Base-by-base conservation (phyloP, 805 yeast species). In the Hanseniaspora guilliermondii region DNA sequence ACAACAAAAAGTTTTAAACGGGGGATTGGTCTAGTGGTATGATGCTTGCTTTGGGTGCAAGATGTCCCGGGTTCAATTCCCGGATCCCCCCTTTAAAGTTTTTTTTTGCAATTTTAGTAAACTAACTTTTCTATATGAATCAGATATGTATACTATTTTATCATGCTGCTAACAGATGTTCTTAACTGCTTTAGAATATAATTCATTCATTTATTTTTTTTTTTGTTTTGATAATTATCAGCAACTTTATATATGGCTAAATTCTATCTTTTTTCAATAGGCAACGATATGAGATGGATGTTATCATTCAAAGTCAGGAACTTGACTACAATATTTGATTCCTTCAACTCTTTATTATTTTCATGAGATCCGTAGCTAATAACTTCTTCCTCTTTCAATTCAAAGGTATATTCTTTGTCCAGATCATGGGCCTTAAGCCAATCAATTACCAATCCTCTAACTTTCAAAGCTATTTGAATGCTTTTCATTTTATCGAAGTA, bases 21-120 rank as follows among this genome's bases (percentile, higher is more conserved):
- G 68, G 68, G 71, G 72, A 63, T 71, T 73, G 75, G 77, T 73
- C 76, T 73, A 73, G 76, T 73, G 76, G 77, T 73, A 73, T 73
- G 77, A 73, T 73, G 73, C 76, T 73, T 75, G 76, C n/a, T n/a
- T n/a, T n/a, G n/a, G n/a, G n/a, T n/a, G n/a, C n/a, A n/a, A n/a
- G n/a, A n/a, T n/a, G n/a, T n/a, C n/a, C n/a, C n/a, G n/a, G n/a
- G n/a, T n/a, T n/a, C n/a, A n/a, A n/a, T n/a, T n/a, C n/a, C n/a
- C n/a, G n/a, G n/a, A n/a, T n/a, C n/a, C n/a, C n/a, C n/a, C n/a
- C 66, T 65, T 39, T 50, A 58, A 55, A 45, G 45, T 50, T 53
- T 55, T 57, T 27, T 49, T 40, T 40, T 39, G 32, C 32, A 4
- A 8, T 27, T 8, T 6, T 27, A 27, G 32, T 8, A 6, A 27